Evolutionary conservation across 495 filamentous ascomycete species (phyloP), one percentile per base, ranked within the genome.

Genomic region (Polyplosphaeria fusca): DNA sequence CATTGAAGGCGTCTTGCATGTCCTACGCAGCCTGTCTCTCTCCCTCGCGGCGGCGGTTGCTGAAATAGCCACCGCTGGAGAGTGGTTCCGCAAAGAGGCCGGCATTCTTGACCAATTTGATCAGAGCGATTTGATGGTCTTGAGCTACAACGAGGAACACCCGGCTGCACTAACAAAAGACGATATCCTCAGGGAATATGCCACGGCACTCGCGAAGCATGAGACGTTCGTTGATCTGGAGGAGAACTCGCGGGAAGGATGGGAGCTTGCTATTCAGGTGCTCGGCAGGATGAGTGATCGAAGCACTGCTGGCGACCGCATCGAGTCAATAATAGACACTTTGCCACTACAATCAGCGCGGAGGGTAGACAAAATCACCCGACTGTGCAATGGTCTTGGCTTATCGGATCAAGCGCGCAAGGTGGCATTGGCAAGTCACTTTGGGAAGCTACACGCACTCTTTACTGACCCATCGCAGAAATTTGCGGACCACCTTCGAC

Each of bases 221-320:
- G 73, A 77, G 0, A 43, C 35, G 11, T 60, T 47, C 53, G 67
- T 28, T 28, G 67, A 65, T 55, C 61, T 48, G 70, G 73, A 47
- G 67, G 73, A 47, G 67, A 71, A 9, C 50, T 63, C 39, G 73
- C 39, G 80, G 13, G 84, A 88, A 49, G 91, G 91, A 11, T 96
- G 91, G 91, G 86, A 96, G 69, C 70, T 95, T 53, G 85, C 88
- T 0, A 79, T 95, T 49, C 80, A 88, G 40, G 77, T 93, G 13
- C 72, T 94, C 26, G 83, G 82, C 32, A 80, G 91, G 24, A 71
- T 96, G 55, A 82, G 89, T 45, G 83, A 91, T 52, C 67, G 72
- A 1, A 67, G 77, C 41, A 71, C 78, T 51, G 86, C 84, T 27
- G 82, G 85, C 63, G 81, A 85, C 57, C 81, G 80, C 58, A 83